These are phyloP conservation scores for Penicillium capsulatum DNA, from an alignment of 2,329 filamentous ascomycete species.

Conservation along the genomic window DNA sequence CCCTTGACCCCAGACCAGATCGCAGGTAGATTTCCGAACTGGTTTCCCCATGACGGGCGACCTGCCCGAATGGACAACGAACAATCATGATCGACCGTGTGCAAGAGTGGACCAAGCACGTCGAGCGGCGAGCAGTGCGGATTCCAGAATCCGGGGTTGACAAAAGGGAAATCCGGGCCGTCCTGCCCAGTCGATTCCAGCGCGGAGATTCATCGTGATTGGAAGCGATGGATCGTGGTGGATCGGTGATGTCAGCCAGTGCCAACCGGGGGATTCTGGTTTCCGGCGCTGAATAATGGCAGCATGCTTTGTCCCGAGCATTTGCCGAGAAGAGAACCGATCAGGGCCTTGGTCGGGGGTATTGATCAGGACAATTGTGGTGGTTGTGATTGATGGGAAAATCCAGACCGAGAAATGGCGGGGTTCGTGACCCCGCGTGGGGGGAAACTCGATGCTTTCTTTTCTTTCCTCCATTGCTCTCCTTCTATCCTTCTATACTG, in stretches of 20 bases:
- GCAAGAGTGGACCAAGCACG: no score
- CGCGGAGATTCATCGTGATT: neutral
- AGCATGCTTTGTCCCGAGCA: no score
- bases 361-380: no score
- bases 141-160: conserved; percentile 35
- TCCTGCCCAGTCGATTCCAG: conserved; percentile 1
- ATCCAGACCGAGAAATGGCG: conserved; percentile 4
- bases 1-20: no score
- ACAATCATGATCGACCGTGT: no score
- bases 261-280: conserved; percentile 12
- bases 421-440: conserved; percentile 11
- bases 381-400: conserved; percentile 22
- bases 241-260: conserved; percentile 13
- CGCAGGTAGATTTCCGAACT: conserved; percentile 24
- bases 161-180: no score
- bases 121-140: conserved; percentile 25
- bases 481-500: no score
- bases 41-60: no score
- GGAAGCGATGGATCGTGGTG: conserved; percentile 1
- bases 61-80: no score
- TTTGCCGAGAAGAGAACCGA: no score
- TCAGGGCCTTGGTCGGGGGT: no score
- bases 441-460: conserved; percentile 5
- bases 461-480: no score
- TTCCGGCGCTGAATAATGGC: conserved; percentile 12